phyloP scores from a whole-genome alignment of 2,329 filamentous ascomycete species.

The Gremmenia infestans region DNA sequence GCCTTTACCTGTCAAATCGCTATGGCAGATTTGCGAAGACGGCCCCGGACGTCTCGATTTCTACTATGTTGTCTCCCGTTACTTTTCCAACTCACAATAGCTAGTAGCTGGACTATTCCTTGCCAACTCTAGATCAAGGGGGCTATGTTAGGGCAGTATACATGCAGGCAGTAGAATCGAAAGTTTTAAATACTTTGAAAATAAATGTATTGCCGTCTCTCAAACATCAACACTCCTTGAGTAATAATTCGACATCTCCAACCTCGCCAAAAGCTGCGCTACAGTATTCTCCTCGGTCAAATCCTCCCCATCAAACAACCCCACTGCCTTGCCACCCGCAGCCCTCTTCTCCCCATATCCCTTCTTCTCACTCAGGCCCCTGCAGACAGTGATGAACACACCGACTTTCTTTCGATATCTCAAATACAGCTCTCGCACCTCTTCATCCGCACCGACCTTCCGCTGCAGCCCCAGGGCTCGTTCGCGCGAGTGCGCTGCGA shows the following conservation, averaged over 20 bases:
- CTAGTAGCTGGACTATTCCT: no score
- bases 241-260: slow-evolving; percentile 71
- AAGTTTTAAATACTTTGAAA: no score
- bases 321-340: slow-evolving; percentile 22
- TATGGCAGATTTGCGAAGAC: neutral
- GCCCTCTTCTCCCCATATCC: slow-evolving; percentile 30
- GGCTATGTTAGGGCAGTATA: no score
- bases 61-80: no score
- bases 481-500: slow-evolving; percentile 51
- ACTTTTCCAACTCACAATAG: no score
- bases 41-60: no score
- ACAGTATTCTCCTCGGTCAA: slow-evolving; percentile 53
- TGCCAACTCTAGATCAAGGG: no score
- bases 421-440: slow-evolving; percentile 51
- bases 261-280: slow-evolving; percentile 59
- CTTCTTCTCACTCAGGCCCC: slow-evolving; percentile 60
- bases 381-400: slow-evolving; percentile 70
- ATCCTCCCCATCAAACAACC: slow-evolving; percentile 35
- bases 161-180: no score
- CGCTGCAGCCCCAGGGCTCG: slow-evolving; percentile 33
- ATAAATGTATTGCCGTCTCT: neutral
- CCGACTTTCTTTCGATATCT: slow-evolving; percentile 67
- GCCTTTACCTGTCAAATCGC: neutral
- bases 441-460: slow-evolving; percentile 32
- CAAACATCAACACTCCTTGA: slow-evolving; percentile 16